Conservation (phyloP, 1,284 basidiomycete species). For the Malassezia japonica region DNA sequence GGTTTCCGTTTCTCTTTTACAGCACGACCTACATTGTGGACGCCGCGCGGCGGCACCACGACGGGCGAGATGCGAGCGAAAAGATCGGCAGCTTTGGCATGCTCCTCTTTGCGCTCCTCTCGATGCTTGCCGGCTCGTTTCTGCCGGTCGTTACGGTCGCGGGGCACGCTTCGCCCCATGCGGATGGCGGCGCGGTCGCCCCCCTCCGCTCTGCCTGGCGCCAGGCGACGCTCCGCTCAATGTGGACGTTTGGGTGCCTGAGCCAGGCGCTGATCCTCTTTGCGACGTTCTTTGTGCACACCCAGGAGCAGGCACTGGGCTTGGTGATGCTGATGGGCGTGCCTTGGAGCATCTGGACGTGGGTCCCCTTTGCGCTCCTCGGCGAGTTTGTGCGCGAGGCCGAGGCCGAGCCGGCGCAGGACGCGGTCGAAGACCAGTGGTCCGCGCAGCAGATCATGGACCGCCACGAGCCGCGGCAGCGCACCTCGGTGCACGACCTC, state of each 20-base stretch:
- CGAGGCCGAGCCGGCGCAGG: constrained; percentile 25
- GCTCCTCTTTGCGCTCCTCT: constrained; percentile 36
- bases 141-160: constrained; percentile 35
- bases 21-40: constrained; percentile 84
- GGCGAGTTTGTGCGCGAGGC: constrained; percentile 41
- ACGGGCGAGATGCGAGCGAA: constrained; percentile 37
- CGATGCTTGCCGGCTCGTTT: constrained; percentile 25
- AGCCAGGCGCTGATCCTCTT: constrained; percentile 22
- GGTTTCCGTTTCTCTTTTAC: constrained; percentile 49
- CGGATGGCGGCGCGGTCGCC: background rate
- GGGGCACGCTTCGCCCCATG: background rate
- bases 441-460: constrained; percentile 18
- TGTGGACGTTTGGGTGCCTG: constrained; percentile 34
- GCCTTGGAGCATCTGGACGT: constrained; percentile 42
- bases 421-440: constrained; percentile 26
- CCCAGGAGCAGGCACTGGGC: constrained; percentile 21
- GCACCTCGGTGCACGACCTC: background rate
- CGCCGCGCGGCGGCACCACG: constrained; percentile 64
- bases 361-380: constrained; percentile 46
- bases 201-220: constrained; percentile 4
- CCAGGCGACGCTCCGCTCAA: constrained; percentile 28
- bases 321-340: constrained; percentile 39
- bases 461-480: background rate
- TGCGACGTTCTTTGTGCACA: constrained; percentile 26
- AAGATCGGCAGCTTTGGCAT: constrained; percentile 39